phyloP scores from a whole-genome alignment of 768 basidiomycete species.

The Pilatotrama ljubarskyi region DNA sequence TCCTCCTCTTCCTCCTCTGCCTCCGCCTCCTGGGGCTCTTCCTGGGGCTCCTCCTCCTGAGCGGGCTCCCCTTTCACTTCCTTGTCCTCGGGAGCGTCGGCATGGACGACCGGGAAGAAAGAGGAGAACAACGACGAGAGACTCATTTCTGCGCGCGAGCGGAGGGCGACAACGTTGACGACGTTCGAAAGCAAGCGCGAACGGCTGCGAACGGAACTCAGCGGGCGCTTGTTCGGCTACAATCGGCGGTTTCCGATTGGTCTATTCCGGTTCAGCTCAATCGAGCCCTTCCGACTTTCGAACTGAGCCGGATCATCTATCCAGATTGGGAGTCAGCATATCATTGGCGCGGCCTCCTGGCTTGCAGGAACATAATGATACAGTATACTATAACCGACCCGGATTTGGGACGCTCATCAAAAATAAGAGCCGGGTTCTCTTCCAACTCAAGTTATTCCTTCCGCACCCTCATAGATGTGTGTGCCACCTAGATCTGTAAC shows the following conservation, averaged over 20 bases:
- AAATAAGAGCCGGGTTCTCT: too few species aligned
- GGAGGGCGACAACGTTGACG: slow-evolving; percentile 8
- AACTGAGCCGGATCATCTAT: too few species aligned
- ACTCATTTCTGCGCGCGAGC: slow-evolving; percentile 33
- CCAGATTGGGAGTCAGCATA: too few species aligned
- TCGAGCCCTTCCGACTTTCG: too few species aligned
- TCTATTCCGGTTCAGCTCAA: not conserved
- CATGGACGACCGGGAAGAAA: slow-evolving; percentile 41
- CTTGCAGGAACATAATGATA: too few species aligned
- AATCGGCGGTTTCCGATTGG: slow-evolving; percentile 12
- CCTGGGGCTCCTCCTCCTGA: slow-evolving; percentile 33
- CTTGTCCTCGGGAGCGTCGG: slow-evolving; percentile 41
- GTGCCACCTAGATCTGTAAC: too few species aligned
- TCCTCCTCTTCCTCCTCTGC: slow-evolving; percentile 55
- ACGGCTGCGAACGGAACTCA: slow-evolving; percentile 9
- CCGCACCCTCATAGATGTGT: too few species aligned
- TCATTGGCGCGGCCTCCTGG: too few species aligned
- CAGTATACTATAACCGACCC: too few species aligned
- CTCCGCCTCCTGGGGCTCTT: slow-evolving; percentile 37
- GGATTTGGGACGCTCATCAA: too few species aligned
- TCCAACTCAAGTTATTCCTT: too few species aligned
- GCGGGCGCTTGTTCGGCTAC: not conserved
- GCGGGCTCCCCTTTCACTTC: slow-evolving; percentile 36
- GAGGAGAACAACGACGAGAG: slow-evolving; percentile 48
- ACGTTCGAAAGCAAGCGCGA: not conserved